Evolutionary conservation across 2,329 filamentous ascomycete genomes (phyloP).

Genomic region (Penicillium sp.): DNA sequence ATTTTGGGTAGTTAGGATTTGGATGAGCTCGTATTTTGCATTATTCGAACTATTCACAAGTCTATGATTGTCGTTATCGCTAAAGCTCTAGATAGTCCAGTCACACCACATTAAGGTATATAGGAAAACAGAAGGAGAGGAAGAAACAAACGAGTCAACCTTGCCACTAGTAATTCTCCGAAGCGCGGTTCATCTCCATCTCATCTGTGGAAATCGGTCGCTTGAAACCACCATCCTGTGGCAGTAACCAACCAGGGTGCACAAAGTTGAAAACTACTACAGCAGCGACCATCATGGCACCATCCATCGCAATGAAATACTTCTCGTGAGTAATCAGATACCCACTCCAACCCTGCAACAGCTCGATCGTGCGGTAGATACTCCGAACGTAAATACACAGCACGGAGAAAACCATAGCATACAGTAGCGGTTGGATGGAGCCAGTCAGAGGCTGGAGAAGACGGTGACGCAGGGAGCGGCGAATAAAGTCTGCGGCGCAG

Average conservation of each 20-base stretch:
- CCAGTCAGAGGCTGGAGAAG: conserved; percentile 25
- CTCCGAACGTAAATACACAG: conserved; percentile 49
- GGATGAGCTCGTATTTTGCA: background rate
- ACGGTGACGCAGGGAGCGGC: conserved; percentile 29
- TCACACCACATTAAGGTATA: background rate
- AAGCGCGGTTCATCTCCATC: conserved; percentile 9
- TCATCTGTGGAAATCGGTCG: conserved; percentile 12
- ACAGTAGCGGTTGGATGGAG: conserved; percentile 32
- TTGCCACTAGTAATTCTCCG: background rate
- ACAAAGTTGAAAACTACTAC: conserved; percentile 48
- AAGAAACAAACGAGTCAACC: background rate
- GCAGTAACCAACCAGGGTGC: conserved; percentile 46
- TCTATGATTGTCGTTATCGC: background rate
- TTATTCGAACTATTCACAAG: background rate
- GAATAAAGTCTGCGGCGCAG: conserved; percentile 50
- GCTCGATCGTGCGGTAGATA: conserved; percentile 53
- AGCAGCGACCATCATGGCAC: conserved; percentile 49
- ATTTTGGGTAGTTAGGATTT: background rate
- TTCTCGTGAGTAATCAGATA: conserved; percentile 52
- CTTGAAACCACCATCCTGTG: conserved; percentile 11
- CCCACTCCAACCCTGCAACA: conserved; percentile 52
- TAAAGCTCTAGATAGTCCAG: background rate
- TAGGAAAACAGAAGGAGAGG: background rate
- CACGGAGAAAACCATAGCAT: conserved; percentile 44
- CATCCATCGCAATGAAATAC: conserved; percentile 54